These are phyloP conservation scores for Triglochin maritima DNA, from an alignment of 106 monocot species.

Conservation along the genomic window DNA sequence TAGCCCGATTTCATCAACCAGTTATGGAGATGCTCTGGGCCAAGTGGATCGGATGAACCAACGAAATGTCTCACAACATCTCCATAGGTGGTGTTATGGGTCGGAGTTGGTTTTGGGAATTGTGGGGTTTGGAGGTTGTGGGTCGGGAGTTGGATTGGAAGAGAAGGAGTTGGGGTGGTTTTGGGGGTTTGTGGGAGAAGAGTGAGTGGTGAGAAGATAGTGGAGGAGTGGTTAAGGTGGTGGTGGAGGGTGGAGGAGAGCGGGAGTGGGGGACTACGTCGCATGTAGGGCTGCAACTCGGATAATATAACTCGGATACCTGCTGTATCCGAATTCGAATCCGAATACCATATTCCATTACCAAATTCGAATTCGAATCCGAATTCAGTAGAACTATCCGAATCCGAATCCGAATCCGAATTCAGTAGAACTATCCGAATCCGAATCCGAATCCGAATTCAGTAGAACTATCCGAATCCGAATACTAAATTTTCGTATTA, in stretches of 20 bases:
- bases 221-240: background rate
- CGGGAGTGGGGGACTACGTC: background rate
- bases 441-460: no score
- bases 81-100: background rate
- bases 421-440: no score
- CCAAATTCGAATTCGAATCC: no score
- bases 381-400: no score
- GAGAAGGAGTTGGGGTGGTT: background rate
- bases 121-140: background rate
- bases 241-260: background rate
- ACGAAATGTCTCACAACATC: constrained; percentile 2
- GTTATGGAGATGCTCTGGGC: constrained; percentile 31
- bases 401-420: no score
- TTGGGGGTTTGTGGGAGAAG: background rate
- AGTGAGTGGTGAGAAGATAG: background rate
- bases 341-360: no score
- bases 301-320: no score
- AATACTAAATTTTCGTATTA: no score
- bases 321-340: no score
- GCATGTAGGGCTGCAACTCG: no score
- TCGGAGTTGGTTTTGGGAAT: background rate
- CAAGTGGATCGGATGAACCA: background rate
- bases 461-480: no score
- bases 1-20: constrained; percentile 44
- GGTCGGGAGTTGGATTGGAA: background rate